Evolutionary conservation across 495 filamentous ascomycete species (phyloP).

Genomic region (Lepraria neglecta): DNA sequence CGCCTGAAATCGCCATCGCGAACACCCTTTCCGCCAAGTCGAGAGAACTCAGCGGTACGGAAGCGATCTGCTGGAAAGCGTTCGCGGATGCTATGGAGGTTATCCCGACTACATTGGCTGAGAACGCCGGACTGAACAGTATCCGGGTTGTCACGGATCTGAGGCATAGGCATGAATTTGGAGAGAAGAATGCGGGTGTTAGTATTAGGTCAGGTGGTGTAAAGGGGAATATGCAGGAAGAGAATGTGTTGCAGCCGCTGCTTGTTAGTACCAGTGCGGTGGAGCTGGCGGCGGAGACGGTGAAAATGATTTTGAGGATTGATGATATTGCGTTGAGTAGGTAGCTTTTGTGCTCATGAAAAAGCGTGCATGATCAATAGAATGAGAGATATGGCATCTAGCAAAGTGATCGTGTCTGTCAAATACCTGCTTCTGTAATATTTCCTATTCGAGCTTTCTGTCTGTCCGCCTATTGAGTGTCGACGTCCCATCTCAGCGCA

Average conservation of each 20-base stretch:
- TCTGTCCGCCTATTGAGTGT: too few species aligned
- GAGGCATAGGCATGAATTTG: constrained; percentile 85
- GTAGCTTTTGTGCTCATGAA: constrained; percentile 25
- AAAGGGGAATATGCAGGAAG: constrained; percentile 87
- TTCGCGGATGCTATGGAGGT: constrained; percentile 98
- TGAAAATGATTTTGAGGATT: constrained; percentile 98
- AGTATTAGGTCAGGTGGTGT: constrained; percentile 97
- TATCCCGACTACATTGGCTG: constrained; percentile 90
- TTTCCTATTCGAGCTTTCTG: too few species aligned
- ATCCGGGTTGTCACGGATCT: constrained; percentile 99
- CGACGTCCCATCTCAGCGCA: too few species aligned
- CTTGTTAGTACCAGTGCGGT: constrained; percentile 95
- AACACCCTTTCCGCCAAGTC: constrained; percentile 71
- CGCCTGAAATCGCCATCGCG: constrained; percentile 91
- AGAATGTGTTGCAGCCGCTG: constrained; percentile 95
- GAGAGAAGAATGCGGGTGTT: constrained; percentile 91
- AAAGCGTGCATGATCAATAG: not conserved
- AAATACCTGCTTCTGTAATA: too few species aligned
- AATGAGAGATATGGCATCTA: not conserved
- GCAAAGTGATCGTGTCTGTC: not conserved
- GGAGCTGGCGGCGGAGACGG: constrained; percentile 92
- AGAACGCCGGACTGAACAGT: constrained; percentile 94
- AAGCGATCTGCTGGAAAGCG: constrained; percentile 96
- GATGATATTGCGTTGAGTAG: constrained; percentile 79
- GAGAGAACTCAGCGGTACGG: constrained; percentile 78